Base-by-base conservation (phyloP, 2,329 filamentous ascomycete species). In the Alternaria ventricosa region DNA sequence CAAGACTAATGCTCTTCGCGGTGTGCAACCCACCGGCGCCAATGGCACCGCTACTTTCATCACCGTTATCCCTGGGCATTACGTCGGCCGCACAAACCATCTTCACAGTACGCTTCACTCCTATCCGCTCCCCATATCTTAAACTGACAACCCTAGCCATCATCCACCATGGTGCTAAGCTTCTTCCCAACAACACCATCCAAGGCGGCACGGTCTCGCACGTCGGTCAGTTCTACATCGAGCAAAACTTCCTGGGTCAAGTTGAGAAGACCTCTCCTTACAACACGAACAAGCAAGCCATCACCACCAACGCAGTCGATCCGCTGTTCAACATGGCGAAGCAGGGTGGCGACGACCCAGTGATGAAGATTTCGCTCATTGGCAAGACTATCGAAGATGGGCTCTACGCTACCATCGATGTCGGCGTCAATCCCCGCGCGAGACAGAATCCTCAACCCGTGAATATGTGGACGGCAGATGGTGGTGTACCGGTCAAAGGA, bases 141-240 rank as follows among this genome's bases (percentile, higher is more conserved):
- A 53, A 15, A 41, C 50, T 57, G 27, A 69, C 44, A 28, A 18
- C 41, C 45, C 57, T 13, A 77, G 75, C 74, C 15, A 75, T 78
- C 55, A 72, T 82, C 44, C 80, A 82, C 61, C 76, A 79, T 61
- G 77, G 78, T 51, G 75, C 71, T 47, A 80, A 76, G 45, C 70
- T 82, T 7, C 79, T 83, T 49, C 68, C 80, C 50, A 88, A 85
- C 71, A 86, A 84, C 57, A 86, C 86, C 61, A 83, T 87, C 65
- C 76, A 78, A 44, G 85, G 82, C 63, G 81, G 82, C 15, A 82
- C 79, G 55, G 83, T 87, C 61, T 84, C 85, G 8, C 88, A 91
- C 78, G 83, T 90, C 43, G 88, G 89, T 18, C 89, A 92, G 75
- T 73, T 89, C 55, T 91, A 88, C 83, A 88, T 88, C 60, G 87